Evolutionary conservation across 176 grass and related monocot species (phyloP), one percentile per base, ranked within the genome.

Genomic region (Cocos nucifera): DNA sequence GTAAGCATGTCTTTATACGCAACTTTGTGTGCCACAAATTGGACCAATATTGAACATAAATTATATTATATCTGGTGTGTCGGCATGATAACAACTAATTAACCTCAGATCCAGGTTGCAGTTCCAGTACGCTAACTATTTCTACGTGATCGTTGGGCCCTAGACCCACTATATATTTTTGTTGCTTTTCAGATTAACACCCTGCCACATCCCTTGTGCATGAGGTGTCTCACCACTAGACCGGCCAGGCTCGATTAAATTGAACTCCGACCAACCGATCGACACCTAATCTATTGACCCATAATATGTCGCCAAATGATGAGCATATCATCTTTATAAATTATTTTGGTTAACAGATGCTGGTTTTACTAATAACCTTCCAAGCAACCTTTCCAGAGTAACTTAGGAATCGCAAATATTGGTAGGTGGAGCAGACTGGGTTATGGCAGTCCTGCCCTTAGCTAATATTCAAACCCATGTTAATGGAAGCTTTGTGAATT

Each of bases 401-500:
- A 10, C 19, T 56, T 10, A 19, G 22, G 54, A 21, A 7, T 56
- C 54, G 22, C 21, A 21, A 22, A 21, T 21, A 21, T 21, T 22
- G 21, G 21, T 56, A 19, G 21, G 21, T 56, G 21, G 5, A 56
- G 3, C 17, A 22, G 54, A 21, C 7, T 22, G n/a, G 54, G 54
- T 56, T 21, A 10, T 56, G 54, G 54, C 22, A 21, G 18, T 17
- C 54, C 21, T 56, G 54, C 20, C 54, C 17, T 22, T 22, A 3
- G 19, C n/a, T 56, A 56, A 19, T 21, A 56, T 14, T 19, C 54
- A 56, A 21, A 21, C 21, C 54, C 19, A 22, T 22, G 19, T 56
- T 21, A 22, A 60, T 66, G 59, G 73, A 76, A 76, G 65, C 73
- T 59, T 22, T 22, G 54, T 12, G 18, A 56, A 6, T 56, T 56